phyloP scores from a whole-genome alignment of 2,329 filamentous ascomycete genomes.

The Colletotrichum abscissum region DNA sequence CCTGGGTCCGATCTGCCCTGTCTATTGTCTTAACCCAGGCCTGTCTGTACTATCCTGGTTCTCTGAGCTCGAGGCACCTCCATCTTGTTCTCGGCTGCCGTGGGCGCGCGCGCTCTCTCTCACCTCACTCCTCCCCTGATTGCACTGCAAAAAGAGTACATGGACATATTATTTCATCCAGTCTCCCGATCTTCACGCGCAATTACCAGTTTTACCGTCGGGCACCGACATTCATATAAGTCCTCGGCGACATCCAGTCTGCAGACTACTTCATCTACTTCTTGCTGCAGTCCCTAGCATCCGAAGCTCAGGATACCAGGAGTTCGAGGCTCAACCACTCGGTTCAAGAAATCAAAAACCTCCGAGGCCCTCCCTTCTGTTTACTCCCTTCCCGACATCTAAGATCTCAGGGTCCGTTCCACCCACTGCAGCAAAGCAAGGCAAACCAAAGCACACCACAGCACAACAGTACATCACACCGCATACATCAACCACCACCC shows the following conservation, averaged over 20 bases:
- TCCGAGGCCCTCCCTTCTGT: constrained; percentile 26
- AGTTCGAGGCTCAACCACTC: constrained; percentile 31
- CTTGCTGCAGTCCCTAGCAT: constrained; percentile 12
- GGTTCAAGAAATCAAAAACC: constrained; percentile 33
- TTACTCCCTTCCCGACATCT: not conserved
- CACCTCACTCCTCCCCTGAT: not conserved
- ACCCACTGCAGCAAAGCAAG: too few relatives aligned
- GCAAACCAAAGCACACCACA: not conserved
- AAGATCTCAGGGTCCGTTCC: constrained; percentile 11
- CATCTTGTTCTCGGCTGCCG: constrained; percentile 14
- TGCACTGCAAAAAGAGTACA: constrained; percentile 3
- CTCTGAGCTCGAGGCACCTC: constrained; percentile 17
- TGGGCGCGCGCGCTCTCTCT: constrained; percentile 13
- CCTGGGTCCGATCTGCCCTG: constrained; percentile 29
- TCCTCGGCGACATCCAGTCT: constrained; percentile 16
- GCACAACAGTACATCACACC: not conserved
- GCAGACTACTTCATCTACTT: not conserved
- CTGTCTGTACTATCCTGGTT: constrained; percentile 25
- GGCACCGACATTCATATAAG: constrained; percentile 34
- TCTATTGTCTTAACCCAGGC: constrained; percentile 18
- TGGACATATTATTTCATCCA: constrained; percentile 27
- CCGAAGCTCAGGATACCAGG: constrained; percentile 23
- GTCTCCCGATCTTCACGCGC: constrained; percentile 29
- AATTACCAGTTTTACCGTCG: constrained; percentile 34
- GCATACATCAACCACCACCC: constrained; percentile 7